Evolutionary conservation across 2,329 filamentous ascomycete species (phyloP).

Genomic region (Allantophomopsis cytisporea): DNA sequence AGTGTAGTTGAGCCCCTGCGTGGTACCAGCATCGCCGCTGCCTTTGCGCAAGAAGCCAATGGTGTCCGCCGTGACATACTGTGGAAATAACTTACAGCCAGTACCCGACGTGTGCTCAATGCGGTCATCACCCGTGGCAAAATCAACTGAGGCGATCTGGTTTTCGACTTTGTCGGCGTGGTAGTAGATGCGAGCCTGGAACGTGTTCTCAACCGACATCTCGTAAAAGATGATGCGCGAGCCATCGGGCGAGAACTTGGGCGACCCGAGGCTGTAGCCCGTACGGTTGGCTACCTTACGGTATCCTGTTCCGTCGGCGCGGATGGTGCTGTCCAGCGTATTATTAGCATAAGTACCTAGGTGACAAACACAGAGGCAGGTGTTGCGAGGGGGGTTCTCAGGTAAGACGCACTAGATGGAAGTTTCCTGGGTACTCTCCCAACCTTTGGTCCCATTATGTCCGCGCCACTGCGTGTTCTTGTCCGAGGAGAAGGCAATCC

Average conservation of each 20-base stretch:
- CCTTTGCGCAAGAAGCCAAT: slow-evolving; percentile 5
- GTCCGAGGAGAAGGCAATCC: slow-evolving; percentile 26
- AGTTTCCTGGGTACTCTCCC: slow-evolving; percentile 25
- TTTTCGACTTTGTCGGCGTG: slow-evolving; percentile 12
- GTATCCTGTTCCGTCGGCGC: slow-evolving; percentile 22
- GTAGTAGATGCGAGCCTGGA: slow-evolving; percentile 18
- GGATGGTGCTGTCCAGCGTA: slow-evolving; percentile 11
- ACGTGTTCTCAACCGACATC: slow-evolving; percentile 23
- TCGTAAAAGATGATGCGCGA: slow-evolving; percentile 23
- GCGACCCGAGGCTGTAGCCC: slow-evolving; percentile 22
- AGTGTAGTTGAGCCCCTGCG: slow-evolving; percentile 9
- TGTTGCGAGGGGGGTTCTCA: too few relatives aligned
- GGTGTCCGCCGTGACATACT: slow-evolving; percentile 4
- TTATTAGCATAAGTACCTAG: too few relatives aligned
- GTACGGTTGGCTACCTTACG: slow-evolving; percentile 18
- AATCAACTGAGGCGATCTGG: slow-evolving; percentile 22
- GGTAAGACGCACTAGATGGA: slow-evolving; percentile 17
- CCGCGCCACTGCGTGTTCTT: slow-evolving; percentile 26
- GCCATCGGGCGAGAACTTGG: slow-evolving; percentile 23
- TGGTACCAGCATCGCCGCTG: slow-evolving; percentile 4
- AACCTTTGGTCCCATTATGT: slow-evolving; percentile 23
- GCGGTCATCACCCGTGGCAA: slow-evolving; percentile 22
- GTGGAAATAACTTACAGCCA: slow-evolving; percentile 6
- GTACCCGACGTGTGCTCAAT: slow-evolving; percentile 10
- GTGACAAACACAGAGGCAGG: too few relatives aligned